Conservation (phyloP, 192 early-diverging fungal genomes). For the Neocallimastix lanati region DNA sequence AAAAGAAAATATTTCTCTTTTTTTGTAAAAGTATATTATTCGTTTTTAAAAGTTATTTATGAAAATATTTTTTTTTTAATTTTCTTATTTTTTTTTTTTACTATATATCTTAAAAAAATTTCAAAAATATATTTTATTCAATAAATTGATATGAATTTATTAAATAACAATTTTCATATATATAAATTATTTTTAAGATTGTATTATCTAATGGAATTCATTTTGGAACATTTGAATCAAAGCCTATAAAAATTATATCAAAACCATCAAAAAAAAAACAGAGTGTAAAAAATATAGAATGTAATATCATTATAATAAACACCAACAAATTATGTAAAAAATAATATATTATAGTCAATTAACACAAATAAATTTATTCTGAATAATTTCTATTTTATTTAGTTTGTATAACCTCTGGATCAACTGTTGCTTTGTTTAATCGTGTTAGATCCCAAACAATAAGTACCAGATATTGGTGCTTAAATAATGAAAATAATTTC, state of each 20-base stretch:
- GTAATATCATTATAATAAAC: too few relatives aligned
- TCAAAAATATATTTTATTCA: background rate
- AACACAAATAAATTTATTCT: too few relatives aligned
- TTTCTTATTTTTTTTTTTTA: too few relatives aligned
- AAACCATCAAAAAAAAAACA: constrained; percentile 84
- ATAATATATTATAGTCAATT: too few relatives aligned
- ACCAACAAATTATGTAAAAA: too few relatives aligned
- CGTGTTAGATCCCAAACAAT: constrained; percentile 76
- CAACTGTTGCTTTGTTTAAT: constrained; percentile 73
- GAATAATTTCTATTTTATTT: too few relatives aligned
- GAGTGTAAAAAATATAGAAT: constrained; percentile 61
- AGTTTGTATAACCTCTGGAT: constrained; percentile 75
- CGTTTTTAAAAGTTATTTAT: too few relatives aligned
- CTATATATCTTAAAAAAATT: too few relatives aligned
- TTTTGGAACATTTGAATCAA: constrained; percentile 35
- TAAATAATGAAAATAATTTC: constrained; percentile 18
- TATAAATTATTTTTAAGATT: background rate
- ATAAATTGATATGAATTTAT: background rate
- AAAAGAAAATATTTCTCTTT: background rate
- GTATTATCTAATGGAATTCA: background rate
- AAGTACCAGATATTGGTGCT: constrained; percentile 67
- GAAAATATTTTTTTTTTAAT: too few relatives aligned
- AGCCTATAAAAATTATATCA: constrained; percentile 73
- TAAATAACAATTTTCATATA: background rate
- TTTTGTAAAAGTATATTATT: background rate